These are phyloP conservation scores for Lepiota venenata DNA, from an alignment of 768 basidiomycete genomes.

Conservation along the genomic window DNA sequence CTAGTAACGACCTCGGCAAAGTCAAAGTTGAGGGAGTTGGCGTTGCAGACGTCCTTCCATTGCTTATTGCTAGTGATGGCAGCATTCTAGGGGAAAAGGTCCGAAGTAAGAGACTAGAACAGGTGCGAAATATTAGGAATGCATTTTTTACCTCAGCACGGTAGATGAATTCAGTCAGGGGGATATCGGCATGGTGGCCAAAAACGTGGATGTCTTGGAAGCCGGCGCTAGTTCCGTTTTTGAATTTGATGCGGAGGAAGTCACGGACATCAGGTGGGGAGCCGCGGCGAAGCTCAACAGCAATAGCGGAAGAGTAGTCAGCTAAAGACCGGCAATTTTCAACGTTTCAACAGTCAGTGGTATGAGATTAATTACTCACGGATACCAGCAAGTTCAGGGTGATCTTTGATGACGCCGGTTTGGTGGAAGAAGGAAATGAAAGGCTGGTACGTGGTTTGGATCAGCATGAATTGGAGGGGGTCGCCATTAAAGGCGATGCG, in stretches of 20 bases:
- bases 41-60: conserved; percentile 46
- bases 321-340: conserved; percentile 45
- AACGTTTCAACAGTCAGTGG: neutral
- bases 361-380: conserved; percentile 43
- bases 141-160: conserved; percentile 57
- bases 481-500: conserved; percentile 78
- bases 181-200: conserved; percentile 71
- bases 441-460: conserved; percentile 85
- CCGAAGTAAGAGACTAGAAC: neutral
- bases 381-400: conserved; percentile 59
- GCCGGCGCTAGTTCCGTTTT: conserved; percentile 66
- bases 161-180: conserved; percentile 84
- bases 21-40: conserved; percentile 19
- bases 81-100: conserved; percentile 31
- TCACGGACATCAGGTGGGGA: conserved; percentile 73
- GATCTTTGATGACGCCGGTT: conserved; percentile 54
- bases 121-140: neutral
- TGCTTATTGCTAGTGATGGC: conserved; percentile 54
- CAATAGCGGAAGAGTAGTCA: conserved; percentile 69
- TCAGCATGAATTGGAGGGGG: conserved; percentile 73
- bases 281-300: conserved; percentile 76
- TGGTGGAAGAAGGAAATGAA: conserved; percentile 88
- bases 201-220: conserved; percentile 74
- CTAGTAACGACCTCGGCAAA: conserved; percentile 23
- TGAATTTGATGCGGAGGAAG: conserved; percentile 83